Percentiles rank a stretch among this genome's conserved stretches.
Conservation (phyloP, 169 alveolate species). For the Pseudocohnilembus persalinus region DNA sequence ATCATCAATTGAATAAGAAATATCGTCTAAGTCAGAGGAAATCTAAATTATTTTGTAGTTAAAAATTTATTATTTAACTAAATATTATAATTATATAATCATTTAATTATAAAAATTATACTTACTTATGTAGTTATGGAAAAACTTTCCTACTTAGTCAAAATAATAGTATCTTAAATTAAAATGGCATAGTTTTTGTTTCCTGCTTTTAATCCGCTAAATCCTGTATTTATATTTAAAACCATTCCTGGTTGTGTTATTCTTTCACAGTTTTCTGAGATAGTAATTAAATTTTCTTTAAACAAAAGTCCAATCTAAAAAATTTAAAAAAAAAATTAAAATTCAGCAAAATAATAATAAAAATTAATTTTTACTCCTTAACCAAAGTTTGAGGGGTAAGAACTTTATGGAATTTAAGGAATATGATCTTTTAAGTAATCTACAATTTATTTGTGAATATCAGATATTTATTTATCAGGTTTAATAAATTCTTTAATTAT, state of each 20-base stretch:
- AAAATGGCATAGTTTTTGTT: constrained; percentile 50
- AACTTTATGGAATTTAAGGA: constrained; percentile 31
- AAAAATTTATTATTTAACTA: no score
- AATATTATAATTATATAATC: background rate
- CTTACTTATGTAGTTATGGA: constrained; percentile 47
- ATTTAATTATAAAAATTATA: no score
- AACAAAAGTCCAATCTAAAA: constrained; percentile 61
- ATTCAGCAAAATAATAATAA: no score
- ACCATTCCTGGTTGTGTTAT: constrained; percentile 56
- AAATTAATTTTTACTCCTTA: constrained; percentile 47
- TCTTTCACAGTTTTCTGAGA: constrained; percentile 55
- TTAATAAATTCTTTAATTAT: constrained; percentile 37
- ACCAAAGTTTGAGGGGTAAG: constrained; percentile 67
- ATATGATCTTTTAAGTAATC: constrained; percentile 51
- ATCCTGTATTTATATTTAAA: constrained; percentile 48
- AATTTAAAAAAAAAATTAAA: no score
- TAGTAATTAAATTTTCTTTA: constrained; percentile 50
- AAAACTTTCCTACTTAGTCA: constrained; percentile 47
- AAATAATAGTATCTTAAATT: constrained; percentile 72
- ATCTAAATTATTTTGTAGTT: no score
- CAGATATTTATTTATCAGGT: constrained; percentile 52
- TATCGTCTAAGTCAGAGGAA: constrained; percentile 56
- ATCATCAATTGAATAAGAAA: constrained; percentile 64
- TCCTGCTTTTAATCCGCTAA: constrained; percentile 50
- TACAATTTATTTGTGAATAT: constrained; percentile 46